Base-by-base conservation (phyloP, 2,329 filamentous ascomycete genomes). In the Calonectria henricotiae region DNA sequence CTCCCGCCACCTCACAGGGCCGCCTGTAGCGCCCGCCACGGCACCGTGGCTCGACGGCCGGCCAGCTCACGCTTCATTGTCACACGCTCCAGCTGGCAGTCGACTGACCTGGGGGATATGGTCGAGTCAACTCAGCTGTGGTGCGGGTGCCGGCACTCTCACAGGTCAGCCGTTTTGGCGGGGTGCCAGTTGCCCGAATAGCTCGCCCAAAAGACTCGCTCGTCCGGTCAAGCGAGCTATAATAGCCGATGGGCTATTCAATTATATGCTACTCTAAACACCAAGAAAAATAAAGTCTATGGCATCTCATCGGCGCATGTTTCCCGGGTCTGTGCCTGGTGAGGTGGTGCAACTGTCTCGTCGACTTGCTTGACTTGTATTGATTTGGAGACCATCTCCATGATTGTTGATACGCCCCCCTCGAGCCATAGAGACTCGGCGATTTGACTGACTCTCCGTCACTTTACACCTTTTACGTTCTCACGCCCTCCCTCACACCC, bases 181-280 rank as follows among this genome's bases (percentile, higher is more conserved):
- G 32, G 68, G 47, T 62, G 27, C 66, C 30, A 62, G 62, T 58
- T 54, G 46, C 62, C 55, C 46, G 65, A 69, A 69, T 65, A 54
- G 62, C 67, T 46, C 43, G 62, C 44, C 44, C 43, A 46, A 46
- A 20, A 46, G 3, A 23, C 25, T 30, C 27, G 12, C 13, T 39
- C 32, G 23, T 58, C 51, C 30, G 51, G 23, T 58, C 51, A 58
- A 39, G 46, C 44, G 37, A 37, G 23, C 63, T 30, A 60, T 27
- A 39, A 60, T 60, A 49, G 51, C 51, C 51, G 43, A 25, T 37
- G 51, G 35, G 17, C 43, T 55, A 65, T 58, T 32, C 32, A n/a
- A 35, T 44, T 35, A 23, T 32, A 58, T 64, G 43, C 49, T 68
- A 68, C 58, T 23, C 66, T 47, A 35, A 64, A 58, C 20, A 58